phyloP scores from a whole-genome alignment of 176 grass and related monocot genomes.

The Thalia dealbata region DNA sequence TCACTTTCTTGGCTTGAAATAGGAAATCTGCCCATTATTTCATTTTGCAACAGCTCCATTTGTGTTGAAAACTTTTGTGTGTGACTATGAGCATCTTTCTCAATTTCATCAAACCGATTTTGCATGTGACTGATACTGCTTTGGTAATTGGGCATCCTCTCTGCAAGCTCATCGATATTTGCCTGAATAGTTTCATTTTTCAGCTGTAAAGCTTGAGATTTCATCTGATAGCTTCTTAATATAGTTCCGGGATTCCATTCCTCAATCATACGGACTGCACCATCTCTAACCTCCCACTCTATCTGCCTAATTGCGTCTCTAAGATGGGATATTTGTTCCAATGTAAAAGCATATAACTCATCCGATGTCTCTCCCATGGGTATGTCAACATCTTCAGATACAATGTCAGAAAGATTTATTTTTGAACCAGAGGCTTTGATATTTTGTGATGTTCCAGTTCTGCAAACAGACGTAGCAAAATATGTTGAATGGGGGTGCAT shows the following conservation, averaged over 20 bases:
- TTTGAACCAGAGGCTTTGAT: constrained; percentile 77
- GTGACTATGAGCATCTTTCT: constrained; percentile 43
- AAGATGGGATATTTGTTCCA: constrained; percentile 40
- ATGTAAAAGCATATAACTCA: constrained; percentile 34
- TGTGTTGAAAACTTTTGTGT: constrained; percentile 33
- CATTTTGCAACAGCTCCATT: constrained; percentile 61
- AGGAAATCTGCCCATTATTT: constrained; percentile 35
- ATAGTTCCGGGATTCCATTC: constrained; percentile 29
- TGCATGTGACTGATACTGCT: constrained; percentile 46
- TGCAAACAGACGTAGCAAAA: constrained; percentile 14
- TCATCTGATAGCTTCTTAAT: constrained; percentile 28
- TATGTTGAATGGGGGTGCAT: constrained; percentile 37
- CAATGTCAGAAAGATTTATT: constrained; percentile 33
- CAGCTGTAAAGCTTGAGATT: constrained; percentile 37
- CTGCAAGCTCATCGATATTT: constrained; percentile 59
- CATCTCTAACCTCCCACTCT: constrained; percentile 37
- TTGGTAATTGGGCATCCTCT: constrained; percentile 44
- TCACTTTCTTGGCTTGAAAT: constrained; percentile 44
- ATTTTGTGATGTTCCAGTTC: constrained; percentile 48
- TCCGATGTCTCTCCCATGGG: constrained; percentile 23
- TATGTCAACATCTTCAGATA: constrained; percentile 31
- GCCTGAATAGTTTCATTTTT: constrained; percentile 27
- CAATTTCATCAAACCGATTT: constrained; percentile 34
- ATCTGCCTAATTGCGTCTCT: constrained; percentile 43
- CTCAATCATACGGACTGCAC: constrained; percentile 38